Evolutionary conservation across 148 eudicot genomes (phyloP), one percentile per base, ranked within the genome.

Genomic region (Fagopyrum esculentum): DNA sequence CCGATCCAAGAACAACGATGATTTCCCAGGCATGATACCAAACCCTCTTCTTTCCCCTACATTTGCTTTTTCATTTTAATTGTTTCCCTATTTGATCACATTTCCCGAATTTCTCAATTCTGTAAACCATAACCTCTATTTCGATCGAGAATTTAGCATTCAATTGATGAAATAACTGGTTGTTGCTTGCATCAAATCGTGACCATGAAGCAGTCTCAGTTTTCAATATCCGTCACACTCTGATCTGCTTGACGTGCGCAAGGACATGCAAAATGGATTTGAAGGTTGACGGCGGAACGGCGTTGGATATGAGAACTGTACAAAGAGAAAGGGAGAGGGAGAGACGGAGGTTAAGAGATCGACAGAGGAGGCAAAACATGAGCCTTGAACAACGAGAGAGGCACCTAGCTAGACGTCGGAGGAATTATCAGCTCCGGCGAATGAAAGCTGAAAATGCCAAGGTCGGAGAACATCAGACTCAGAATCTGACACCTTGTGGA

Each of bases 351-450:
- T 50, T 88, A 15, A 81, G 88, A 17, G 92, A 86, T 78, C 83
- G 87, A 51, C 77, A 78, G 69, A 84, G 92, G 77, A 77, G 92
- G 46, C 89, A 84, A 81, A 83, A 84, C 55, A 88, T 88, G 92
- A 88, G 80, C 71, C 76, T 68, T 44, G 88, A 88, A 64, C 85
- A 88, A 77, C 83, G 88, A 70, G 88, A 86, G 47, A 78, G 73
- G 51, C 89, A 88, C 77, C 86, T 88, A 17, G 92, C 89, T 2
- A 81, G 88, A 64, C 89, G 92, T n/a, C 89, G 92, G 17, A 81
- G 81, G 68, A 88, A 86, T 64, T 88, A 88, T 79, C 92, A 81
- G 49, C 81, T 88, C 22, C 68, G 89, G 44, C 84, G 91, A 70
- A 30, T 86, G 5, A 86, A 86, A 61, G 87, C 82, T 35, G 82